Percentiles rank a stretch among this genome's conserved stretches.
Evolutionary conservation across 2,329 filamentous ascomycete species (phyloP).

Genomic region (Botrytis squamosa): DNA sequence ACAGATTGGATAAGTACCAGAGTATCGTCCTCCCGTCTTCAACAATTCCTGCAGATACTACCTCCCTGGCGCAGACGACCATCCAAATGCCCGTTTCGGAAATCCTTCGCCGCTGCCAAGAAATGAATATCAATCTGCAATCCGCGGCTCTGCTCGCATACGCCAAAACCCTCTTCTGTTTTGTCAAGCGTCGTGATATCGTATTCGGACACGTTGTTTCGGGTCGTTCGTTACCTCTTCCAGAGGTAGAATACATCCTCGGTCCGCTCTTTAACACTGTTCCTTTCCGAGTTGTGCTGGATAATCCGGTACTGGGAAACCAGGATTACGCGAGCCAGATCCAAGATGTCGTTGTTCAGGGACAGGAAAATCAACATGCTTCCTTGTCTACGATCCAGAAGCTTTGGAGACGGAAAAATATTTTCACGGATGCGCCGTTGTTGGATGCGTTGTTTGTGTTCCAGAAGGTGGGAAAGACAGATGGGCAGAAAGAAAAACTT

Average conservation of each 20-base stretch:
- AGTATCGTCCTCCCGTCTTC: not conserved
- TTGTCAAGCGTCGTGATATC: slow-evolving; percentile 46
- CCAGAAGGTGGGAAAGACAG: not conserved
- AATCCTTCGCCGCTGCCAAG: slow-evolving; percentile 1
- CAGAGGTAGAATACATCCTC: slow-evolving; percentile 35
- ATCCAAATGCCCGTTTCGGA: slow-evolving; percentile 1
- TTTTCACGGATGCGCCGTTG: not conserved
- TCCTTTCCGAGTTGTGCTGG: slow-evolving; percentile 34
- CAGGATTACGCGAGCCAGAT: slow-evolving; percentile 5
- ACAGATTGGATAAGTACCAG: not conserved
- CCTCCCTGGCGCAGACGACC: not conserved
- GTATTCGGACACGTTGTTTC: slow-evolving; percentile 41
- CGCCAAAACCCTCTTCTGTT: slow-evolving; percentile 7
- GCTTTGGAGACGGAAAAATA: not conserved
- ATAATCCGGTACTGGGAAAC: slow-evolving; percentile 20
- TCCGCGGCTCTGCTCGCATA: slow-evolving; percentile 7
- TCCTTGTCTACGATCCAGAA: slow-evolving; percentile 14
- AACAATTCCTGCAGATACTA: not conserved
- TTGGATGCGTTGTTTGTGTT: slow-evolving; percentile 17
- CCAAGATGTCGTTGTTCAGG: not conserved
- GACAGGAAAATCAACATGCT: slow-evolving; percentile 17
- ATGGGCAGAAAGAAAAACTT: not conserved
- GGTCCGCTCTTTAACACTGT: slow-evolving; percentile 35
- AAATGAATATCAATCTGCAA: slow-evolving; percentile 10
- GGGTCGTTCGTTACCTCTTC: slow-evolving; percentile 41